Conservation (phyloP, 2,329 filamentous ascomycete genomes). For the Exophiala lecanii-corni region DNA sequence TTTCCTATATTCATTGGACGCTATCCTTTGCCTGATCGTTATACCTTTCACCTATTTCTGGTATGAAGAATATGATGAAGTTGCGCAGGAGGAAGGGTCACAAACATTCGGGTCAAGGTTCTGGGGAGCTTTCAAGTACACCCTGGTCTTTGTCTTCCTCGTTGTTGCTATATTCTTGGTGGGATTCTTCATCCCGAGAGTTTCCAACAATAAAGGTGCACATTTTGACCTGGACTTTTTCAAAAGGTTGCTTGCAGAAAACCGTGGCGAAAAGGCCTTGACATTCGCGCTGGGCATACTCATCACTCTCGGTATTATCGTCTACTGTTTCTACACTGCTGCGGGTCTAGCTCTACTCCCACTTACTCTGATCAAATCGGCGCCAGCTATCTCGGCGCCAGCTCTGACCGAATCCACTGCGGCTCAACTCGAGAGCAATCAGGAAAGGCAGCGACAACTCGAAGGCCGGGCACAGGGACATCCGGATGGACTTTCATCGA, state of each 20-base stretch:
- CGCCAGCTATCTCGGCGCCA: slow-evolving; percentile 78
- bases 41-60: slow-evolving; percentile 97
- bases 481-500: slow-evolving; percentile 68
- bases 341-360: slow-evolving; percentile 84
- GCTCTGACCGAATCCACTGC: slow-evolving; percentile 71
- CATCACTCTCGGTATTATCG: slow-evolving; percentile 75
- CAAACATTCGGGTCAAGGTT: slow-evolving; percentile 68
- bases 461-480: slow-evolving; percentile 78
- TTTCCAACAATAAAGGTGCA: slow-evolving; percentile 59
- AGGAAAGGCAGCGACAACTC: slow-evolving; percentile 85
- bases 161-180: slow-evolving; percentile 75
- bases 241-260: slow-evolving; percentile 71
- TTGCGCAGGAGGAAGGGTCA: slow-evolving; percentile 72
- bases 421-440: slow-evolving; percentile 77
- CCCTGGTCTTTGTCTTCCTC: slow-evolving; percentile 73
- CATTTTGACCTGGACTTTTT: slow-evolving; percentile 87
- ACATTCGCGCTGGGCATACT: slow-evolving; percentile 87
- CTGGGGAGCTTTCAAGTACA: slow-evolving; percentile 86
- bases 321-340: slow-evolving; percentile 86
- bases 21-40: slow-evolving; percentile 78
- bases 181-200: slow-evolving; percentile 87
- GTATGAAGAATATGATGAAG: slow-evolving; percentile 95
- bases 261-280: slow-evolving; percentile 86
- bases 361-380: slow-evolving; percentile 85
- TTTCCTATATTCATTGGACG: slow-evolving; percentile 84